Evolutionary conservation across 1,139 yeast species (phyloP), one percentile per base, ranked within the genome.

Genomic region (Yamadazyma diospyri): DNA sequence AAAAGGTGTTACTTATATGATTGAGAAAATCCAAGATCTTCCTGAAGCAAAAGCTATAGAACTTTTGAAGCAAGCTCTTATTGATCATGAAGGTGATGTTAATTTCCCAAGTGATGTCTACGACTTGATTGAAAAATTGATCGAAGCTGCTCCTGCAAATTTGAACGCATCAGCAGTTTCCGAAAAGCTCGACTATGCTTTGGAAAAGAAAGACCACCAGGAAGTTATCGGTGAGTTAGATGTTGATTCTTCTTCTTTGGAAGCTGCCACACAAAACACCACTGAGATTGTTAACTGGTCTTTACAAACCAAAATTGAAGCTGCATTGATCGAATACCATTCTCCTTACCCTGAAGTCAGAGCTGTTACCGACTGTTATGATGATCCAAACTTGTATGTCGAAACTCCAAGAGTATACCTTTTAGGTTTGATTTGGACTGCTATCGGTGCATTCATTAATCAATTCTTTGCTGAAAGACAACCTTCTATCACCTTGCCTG

Each of bases 261-360:
- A 34, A 29, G 30, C 26, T 23, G 26, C 29, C 24, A 26, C 25
- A 23, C 31, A 9, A 16, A 27, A 37, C 18, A 32, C 29, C 16
- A 20, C 12, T 16, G 21, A 22, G 10, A 21, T 34, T 22, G 18
- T 43, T 13, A 53, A 52, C 15, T 56, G 58, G 45, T 47, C 47
- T 12, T 49, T 64, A 26, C 53, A 55, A 32, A 47, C 50, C 5
- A 58, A 53, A 34, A 41, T 65, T 20, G 59, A 61, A 27, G 79
- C 78, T 1, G 66, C 63, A 7, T 47, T 76, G 29, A 55, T 69
- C 31, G 57, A 68, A 29, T 75, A 59, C 45, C 70, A 66, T 50
- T 76, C 81, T 1, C 79, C 81, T 1, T 78, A 78, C 48, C 74
- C 79, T 6, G 83, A 78, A 49, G 81, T 78, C 2, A 62, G 84